Evolutionary conservation across 2,329 filamentous ascomycete genomes (phyloP), one percentile per base, ranked within the genome.

Genomic region (Trichoderma endophyticum): DNA sequence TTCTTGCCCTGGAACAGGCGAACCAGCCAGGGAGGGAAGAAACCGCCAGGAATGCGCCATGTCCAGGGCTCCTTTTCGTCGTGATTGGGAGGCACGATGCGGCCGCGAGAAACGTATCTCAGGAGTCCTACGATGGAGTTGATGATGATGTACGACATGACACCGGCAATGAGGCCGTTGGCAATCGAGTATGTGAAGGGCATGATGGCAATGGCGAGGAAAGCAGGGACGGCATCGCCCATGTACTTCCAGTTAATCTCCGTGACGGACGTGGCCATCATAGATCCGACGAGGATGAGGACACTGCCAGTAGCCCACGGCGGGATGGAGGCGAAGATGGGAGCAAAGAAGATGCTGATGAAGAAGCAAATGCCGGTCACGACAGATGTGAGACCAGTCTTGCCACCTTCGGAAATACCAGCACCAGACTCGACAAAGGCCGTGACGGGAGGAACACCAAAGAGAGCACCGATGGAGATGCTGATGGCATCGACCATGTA

Each of bases 191-290:
- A 97, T 1, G 92, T 94, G 82, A 97, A 96, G 0, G 94, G 93
- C 94, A 97, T 97, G 73, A 95, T 83, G 71, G 91, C 89, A 74
- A 97, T 92, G 65, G 92, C 94, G 43, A 97, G 84, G 83, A 97
- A 97, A 3, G 94, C 93, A 0, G 94, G 94, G 28, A 97, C 86
- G 1, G 93, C 91, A 79, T 97, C 94, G 67, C 93, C 93, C 73
- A 93, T 85, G 82, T 97, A 97, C 61, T 86, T 85, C 94, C 94
- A 97, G 86, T 97, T 97, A 84, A 97, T 95, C 74, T 96, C 92
- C 18, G 88, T 89, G 14, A 92, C 92, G 1, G 92, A 87, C 73
- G 89, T 88, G 71, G 91, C 90, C 94, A 97, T 97, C 87, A 97
- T 91, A 24, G 91, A 90, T n/a, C 94, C 94, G 70, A 97, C 93